Evolutionary conservation across 2,329 filamentous ascomycete genomes (phyloP).

Genomic region (Trichoderma oligosporum): DNA sequence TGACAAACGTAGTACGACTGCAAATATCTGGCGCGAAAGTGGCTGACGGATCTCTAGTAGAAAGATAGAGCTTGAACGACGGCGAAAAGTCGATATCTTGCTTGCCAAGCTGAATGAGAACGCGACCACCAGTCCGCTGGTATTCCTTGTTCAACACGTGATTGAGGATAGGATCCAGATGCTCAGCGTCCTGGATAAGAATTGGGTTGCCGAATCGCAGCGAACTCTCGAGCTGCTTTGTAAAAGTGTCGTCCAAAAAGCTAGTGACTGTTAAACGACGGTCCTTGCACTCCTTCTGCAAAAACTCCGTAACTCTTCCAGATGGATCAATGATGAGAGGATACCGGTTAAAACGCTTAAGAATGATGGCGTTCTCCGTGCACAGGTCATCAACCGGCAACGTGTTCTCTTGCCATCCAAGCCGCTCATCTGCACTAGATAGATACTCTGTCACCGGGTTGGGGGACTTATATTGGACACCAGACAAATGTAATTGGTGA

Average conservation of each 20-base stretch:
- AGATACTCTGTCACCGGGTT: constrained; percentile 96
- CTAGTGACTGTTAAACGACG: constrained; percentile 93
- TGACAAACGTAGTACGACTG: constrained; percentile 97
- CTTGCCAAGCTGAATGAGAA: constrained; percentile 95
- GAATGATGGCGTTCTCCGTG: constrained; percentile 96
- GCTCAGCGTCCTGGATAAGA: constrained; percentile 95
- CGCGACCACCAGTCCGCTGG: constrained; percentile 95
- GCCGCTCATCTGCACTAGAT: constrained; percentile 90
- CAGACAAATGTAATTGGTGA: constrained; percentile 87
- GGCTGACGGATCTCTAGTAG: constrained; percentile 92
- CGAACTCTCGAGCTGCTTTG: constrained; percentile 95
- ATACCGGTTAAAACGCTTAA: constrained; percentile 97
- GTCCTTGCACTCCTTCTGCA: constrained; percentile 92
- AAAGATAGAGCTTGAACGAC: constrained; percentile 90
- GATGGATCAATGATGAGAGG: constrained; percentile 98
- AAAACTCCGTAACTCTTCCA: constrained; percentile 87
- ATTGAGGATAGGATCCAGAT: constrained; percentile 94
- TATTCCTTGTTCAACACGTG: constrained; percentile 99
- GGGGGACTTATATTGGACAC: constrained; percentile 85
- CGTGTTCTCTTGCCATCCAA: constrained; percentile 91
- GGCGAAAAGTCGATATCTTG: constrained; percentile 99
- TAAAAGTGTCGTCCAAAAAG: constrained; percentile 96
- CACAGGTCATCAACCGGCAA: constrained; percentile 95
- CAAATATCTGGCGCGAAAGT: constrained; percentile 95
- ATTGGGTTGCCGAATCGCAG: constrained; percentile 98